These are phyloP conservation scores for Parsonsia alboflavescens DNA, from an alignment of 257 asterid genomes.

Conservation along the genomic window DNA sequence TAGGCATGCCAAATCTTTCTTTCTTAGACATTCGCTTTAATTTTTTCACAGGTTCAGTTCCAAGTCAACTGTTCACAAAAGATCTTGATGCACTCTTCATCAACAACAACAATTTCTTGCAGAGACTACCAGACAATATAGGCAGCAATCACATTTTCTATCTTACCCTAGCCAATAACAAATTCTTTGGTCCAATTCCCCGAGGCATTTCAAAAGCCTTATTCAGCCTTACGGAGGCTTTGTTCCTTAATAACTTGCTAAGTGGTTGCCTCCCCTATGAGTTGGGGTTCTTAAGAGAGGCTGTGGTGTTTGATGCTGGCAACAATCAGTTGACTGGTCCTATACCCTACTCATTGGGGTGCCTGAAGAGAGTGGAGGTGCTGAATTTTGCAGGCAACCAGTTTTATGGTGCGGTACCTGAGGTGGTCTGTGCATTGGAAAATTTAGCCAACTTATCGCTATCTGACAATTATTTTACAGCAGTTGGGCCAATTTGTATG, in stretches of 20 bases:
- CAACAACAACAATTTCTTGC: slow-evolving; percentile 57
- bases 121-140: slow-evolving; percentile 42
- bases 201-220: slow-evolving; percentile 28
- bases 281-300: slow-evolving; percentile 44
- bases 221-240: slow-evolving; percentile 34
- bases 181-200: slow-evolving; percentile 65
- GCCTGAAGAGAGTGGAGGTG: slow-evolving; percentile 46
- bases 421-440: slow-evolving; percentile 42
- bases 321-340: slow-evolving; percentile 54
- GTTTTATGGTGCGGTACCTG: slow-evolving; percentile 56
- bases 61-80: slow-evolving; percentile 47
- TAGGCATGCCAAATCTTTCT: slow-evolving; percentile 40
- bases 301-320: slow-evolving; percentile 51
- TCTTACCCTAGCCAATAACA: slow-evolving; percentile 69
- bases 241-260: slow-evolving; percentile 50
- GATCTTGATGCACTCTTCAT: slow-evolving; percentile 52
- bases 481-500: slow-evolving; percentile 51
- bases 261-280: slow-evolving; percentile 65
- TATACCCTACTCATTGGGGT: slow-evolving; percentile 52
- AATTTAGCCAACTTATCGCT: slow-evolving; percentile 47
- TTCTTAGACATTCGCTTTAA: slow-evolving; percentile 70
- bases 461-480: slow-evolving; percentile 52
- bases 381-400: slow-evolving; percentile 53
- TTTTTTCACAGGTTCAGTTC: slow-evolving; percentile 57
- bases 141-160: slow-evolving; percentile 24